Percentiles rank a stretch among this genome's conserved stretches.
Evolutionary conservation across 345 rosid species (phyloP).

Genomic region (Gossypium turneri): DNA sequence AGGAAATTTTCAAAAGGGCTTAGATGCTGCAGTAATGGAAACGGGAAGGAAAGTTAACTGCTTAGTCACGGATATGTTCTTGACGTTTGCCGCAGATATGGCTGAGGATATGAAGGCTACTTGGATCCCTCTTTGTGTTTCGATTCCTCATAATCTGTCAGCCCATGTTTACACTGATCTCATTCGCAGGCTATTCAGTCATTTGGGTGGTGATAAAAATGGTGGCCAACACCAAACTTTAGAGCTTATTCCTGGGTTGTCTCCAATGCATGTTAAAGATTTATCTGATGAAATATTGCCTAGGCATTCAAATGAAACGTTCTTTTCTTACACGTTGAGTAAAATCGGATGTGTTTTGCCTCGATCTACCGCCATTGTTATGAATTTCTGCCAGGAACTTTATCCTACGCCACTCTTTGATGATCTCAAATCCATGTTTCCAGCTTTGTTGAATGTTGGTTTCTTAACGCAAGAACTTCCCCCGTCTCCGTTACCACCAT

Average conservation of each 20-base stretch:
- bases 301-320: conserved; percentile 20
- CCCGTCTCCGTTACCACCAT: neutral
- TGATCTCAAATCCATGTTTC: conserved; percentile 35
- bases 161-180: conserved; percentile 39
- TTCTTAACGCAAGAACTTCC: conserved; percentile 24
- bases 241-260: conserved; percentile 47
- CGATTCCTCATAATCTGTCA: conserved; percentile 38
- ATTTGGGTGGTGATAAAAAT: neutral
- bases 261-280: conserved; percentile 34
- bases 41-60: conserved; percentile 36
- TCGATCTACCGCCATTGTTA: conserved; percentile 34
- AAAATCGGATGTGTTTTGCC: conserved; percentile 34
- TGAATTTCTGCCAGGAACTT: conserved; percentile 49
- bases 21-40: conserved; percentile 34
- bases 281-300: conserved; percentile 42
- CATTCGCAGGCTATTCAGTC: conserved; percentile 22
- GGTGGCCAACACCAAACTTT: conserved; percentile 10
- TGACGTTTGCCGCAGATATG: conserved; percentile 38
- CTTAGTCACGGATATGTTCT: conserved; percentile 39
- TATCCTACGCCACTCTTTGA: conserved; percentile 27
- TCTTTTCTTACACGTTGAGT: conserved; percentile 35
- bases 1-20: conserved; percentile 23
- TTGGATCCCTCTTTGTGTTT: conserved; percentile 51
- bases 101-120: conserved; percentile 33
- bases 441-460: conserved; percentile 36